These are phyloP conservation scores for Chalciporus sp. DNA, from an alignment of 1,284 basidiomycete species.

Conservation along the genomic window DNA sequence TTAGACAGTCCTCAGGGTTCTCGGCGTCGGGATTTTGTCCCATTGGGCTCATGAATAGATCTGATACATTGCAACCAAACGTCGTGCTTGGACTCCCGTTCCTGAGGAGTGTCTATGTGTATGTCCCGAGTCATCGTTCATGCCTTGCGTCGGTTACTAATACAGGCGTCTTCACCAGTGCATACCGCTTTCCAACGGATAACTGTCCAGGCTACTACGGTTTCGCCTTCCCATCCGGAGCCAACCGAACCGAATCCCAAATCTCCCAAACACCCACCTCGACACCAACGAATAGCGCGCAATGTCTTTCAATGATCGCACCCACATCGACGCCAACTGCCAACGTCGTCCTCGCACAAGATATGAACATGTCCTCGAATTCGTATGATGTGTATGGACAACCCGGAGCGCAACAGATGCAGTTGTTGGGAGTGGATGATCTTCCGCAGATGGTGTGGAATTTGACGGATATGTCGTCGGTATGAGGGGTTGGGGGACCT, in stretches of 20 bases:
- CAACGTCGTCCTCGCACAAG: slow-evolving; percentile 10
- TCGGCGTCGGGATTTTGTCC: slow-evolving; percentile 19
- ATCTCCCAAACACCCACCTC: slow-evolving; percentile 31
- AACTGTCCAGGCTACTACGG: slow-evolving; percentile 34
- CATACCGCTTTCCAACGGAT: slow-evolving; percentile 35
- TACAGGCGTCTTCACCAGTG: slow-evolving; percentile 13
- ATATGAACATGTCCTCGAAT: slow-evolving; percentile 2
- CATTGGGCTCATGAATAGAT: slow-evolving; percentile 25
- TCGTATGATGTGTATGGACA: slow-evolving; percentile 21
- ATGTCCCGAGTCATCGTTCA: not conserved
- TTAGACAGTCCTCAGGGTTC: slow-evolving; percentile 14
- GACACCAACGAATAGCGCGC: slow-evolving; percentile 22
- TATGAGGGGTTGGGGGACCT: slow-evolving; percentile 1
- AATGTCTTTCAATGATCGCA: slow-evolving; percentile 26
- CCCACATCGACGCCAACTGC: slow-evolving; percentile 33
- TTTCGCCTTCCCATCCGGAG: slow-evolving; percentile 30
- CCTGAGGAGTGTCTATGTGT: slow-evolving; percentile 37
- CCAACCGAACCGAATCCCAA: slow-evolving; percentile 30
- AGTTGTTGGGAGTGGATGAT: slow-evolving; percentile 19
- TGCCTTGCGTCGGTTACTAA: not conserved
- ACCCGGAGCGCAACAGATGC: slow-evolving; percentile 5
- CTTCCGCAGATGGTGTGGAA: slow-evolving; percentile 29
- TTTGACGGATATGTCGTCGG: slow-evolving; percentile 16
- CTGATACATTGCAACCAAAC: slow-evolving; percentile 5
- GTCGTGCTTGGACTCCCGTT: slow-evolving; percentile 31